Conservation (phyloP, 2,329 filamentous ascomycete species). For the Colletotrichum sidae region DNA sequence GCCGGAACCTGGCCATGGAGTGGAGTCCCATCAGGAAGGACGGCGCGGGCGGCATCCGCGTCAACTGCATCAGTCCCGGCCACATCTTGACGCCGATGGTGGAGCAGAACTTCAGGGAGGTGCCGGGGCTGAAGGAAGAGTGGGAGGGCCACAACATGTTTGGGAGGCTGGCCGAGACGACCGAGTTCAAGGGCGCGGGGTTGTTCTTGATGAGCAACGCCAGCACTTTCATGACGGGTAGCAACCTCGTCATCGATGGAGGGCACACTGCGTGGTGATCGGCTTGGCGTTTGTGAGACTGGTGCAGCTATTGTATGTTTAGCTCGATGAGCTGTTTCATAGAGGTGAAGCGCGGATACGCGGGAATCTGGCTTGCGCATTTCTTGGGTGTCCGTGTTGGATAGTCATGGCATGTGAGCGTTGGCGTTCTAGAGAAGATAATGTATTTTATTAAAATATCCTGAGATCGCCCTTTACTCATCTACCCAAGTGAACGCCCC, state of each 20-base stretch:
- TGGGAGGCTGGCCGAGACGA: conserved; percentile 66
- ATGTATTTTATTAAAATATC: too few relatives aligned
- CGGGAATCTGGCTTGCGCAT: too few relatives aligned
- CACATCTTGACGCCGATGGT: conserved; percentile 76
- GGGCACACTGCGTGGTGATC: conserved; percentile 65
- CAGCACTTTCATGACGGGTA: conserved; percentile 73
- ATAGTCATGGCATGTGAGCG: too few relatives aligned
- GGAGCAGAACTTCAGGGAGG: conserved; percentile 74
- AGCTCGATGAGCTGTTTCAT: too few relatives aligned
- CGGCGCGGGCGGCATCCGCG: conserved; percentile 67
- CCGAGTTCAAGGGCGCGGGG: conserved; percentile 71
- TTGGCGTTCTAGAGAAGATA: too few relatives aligned
- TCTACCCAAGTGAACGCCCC: too few relatives aligned
- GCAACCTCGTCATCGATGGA: conserved; percentile 66
- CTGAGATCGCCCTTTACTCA: too few relatives aligned
- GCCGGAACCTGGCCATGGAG: conserved; percentile 71
- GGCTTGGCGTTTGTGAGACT: too few relatives aligned
- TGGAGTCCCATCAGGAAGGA: conserved; percentile 62
- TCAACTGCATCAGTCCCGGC: conserved; percentile 54
- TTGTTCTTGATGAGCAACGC: conserved; percentile 72
- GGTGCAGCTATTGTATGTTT: too few relatives aligned
- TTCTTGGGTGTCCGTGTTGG: too few relatives aligned
- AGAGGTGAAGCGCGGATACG: too few relatives aligned
- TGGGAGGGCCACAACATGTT: conserved; percentile 84
- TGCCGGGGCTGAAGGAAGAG: conserved; percentile 67